phyloP scores from a whole-genome alignment of 2,329 filamentous ascomycete genomes.

The Xylaria sp. region DNA sequence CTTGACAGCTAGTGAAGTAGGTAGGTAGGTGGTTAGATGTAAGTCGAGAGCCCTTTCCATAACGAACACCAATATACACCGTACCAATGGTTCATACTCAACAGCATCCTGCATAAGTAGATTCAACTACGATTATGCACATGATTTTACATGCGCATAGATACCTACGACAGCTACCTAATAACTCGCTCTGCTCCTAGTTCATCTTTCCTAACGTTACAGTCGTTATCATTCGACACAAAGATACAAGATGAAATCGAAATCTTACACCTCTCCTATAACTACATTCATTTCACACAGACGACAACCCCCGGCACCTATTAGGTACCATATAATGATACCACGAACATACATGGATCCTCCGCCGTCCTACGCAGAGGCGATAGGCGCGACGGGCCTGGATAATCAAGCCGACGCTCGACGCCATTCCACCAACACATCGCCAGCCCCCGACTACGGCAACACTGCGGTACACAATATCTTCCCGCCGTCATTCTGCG shows the following conservation, averaged over 20 bases:
- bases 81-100: background rate
- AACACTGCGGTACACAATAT: background rate
- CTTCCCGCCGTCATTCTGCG: slow-evolving; percentile 28
- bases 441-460: background rate
- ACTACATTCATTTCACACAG: slow-evolving; percentile 3
- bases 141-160: background rate
- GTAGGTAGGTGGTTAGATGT: background rate
- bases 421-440: background rate
- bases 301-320: background rate
- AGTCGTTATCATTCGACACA: slow-evolving; percentile 1
- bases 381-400: background rate
- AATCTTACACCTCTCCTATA: slow-evolving; percentile 13
- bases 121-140: background rate
- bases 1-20: background rate
- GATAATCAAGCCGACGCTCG: background rate
- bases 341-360: slow-evolving; percentile 2
- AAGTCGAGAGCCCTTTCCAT: slow-evolving; percentile 8
- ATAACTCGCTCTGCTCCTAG: background rate
- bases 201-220: slow-evolving; percentile 1
- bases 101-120: background rate
- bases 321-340: slow-evolving; percentile 1
- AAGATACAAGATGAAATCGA: slow-evolving; percentile 21
- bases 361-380: slow-evolving; percentile 35
- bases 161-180: background rate
- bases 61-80: background rate